Evolutionary conservation across 495 filamentous ascomycete species (phyloP).

Genomic region (Paragyromitra xinjiangensis): DNA sequence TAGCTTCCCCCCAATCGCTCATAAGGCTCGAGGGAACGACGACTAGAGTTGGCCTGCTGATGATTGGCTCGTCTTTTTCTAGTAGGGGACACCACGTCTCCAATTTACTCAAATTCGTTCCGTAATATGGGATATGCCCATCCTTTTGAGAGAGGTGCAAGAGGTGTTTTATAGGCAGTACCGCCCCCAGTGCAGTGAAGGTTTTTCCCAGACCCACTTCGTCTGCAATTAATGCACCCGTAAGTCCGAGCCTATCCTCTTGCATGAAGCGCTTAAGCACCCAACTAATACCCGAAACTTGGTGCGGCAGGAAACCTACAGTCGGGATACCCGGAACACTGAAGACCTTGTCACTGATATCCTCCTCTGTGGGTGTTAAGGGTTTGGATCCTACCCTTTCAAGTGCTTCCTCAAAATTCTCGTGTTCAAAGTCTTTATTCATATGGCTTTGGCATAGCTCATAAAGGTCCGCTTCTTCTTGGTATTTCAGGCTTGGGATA

Average conservation of each 20-base stretch:
- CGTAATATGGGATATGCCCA: not conserved
- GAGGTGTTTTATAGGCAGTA: not conserved
- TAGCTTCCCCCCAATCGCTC: not conserved
- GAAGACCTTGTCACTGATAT: not conserved
- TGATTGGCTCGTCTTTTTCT: not conserved
- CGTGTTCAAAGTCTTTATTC: constrained; percentile 8
- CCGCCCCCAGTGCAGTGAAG: constrained; percentile 3
- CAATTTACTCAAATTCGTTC: not conserved
- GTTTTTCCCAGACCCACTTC: constrained; percentile 24
- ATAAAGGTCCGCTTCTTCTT: not conserved
- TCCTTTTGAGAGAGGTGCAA: not conserved
- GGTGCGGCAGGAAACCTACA: not conserved
- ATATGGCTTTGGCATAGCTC: not conserved
- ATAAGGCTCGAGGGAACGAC: not conserved
- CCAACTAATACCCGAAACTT: constrained; percentile 4
- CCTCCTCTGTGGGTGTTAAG: not conserved
- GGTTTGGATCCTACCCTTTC: not conserved
- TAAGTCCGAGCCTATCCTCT: constrained; percentile 1
- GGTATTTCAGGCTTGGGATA: not conserved
- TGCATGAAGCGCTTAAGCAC: not conserved
- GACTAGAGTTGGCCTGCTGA: not conserved
- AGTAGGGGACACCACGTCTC: not conserved
- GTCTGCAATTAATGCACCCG: not conserved
- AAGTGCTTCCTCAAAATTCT: not conserved
- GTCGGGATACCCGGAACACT: not conserved